A percentile compares a stretch with the other conserved stretches of the same genome.
Evolutionary conservation across 169 alveolate genomes (phyloP).

Genomic region (Amoebophrya sp.): DNA sequence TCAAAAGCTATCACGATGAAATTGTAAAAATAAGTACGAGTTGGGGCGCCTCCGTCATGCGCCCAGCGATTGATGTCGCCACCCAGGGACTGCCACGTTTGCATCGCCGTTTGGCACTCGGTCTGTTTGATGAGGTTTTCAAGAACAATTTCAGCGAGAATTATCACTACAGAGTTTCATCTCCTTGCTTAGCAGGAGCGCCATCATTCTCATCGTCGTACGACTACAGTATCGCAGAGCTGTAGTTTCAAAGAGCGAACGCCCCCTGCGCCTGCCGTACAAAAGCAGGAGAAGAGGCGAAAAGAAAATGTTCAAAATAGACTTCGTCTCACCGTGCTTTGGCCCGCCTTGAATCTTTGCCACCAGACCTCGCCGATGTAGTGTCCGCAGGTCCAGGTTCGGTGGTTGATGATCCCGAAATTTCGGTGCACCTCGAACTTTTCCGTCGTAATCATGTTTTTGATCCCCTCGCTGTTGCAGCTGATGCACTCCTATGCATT

Average conservation of each 20-base stretch:
- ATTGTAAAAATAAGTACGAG: too few relatives aligned
- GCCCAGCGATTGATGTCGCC: neutral
- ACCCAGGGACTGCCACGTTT: neutral
- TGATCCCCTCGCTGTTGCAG: neutral
- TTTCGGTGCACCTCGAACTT: neutral
- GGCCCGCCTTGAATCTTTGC: neutral
- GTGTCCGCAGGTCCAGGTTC: conserved; percentile 17
- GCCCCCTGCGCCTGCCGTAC: too few relatives aligned
- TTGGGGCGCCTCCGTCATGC: neutral
- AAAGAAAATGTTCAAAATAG: too few relatives aligned
- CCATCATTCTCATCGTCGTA: too few relatives aligned
- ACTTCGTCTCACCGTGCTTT: neutral
- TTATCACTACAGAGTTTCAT: too few relatives aligned
- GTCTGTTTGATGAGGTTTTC: too few relatives aligned
- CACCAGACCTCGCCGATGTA: neutral
- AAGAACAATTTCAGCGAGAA: too few relatives aligned
- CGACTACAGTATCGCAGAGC: too few relatives aligned
- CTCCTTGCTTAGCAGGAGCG: too few relatives aligned
- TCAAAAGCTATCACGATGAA: too few relatives aligned
- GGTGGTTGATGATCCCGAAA: neutral
- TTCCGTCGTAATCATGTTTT: neutral
- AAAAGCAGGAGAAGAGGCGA: neutral
- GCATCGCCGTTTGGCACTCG: neutral
- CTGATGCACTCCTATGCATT: neutral
- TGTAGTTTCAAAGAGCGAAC: too few relatives aligned